A percentile compares a stretch with the other conserved stretches of the same genome.
Evolutionary conservation across 192 early-diverging fungal genomes (phyloP).

Genomic region (Gryganskiella cystojenkinii): DNA sequence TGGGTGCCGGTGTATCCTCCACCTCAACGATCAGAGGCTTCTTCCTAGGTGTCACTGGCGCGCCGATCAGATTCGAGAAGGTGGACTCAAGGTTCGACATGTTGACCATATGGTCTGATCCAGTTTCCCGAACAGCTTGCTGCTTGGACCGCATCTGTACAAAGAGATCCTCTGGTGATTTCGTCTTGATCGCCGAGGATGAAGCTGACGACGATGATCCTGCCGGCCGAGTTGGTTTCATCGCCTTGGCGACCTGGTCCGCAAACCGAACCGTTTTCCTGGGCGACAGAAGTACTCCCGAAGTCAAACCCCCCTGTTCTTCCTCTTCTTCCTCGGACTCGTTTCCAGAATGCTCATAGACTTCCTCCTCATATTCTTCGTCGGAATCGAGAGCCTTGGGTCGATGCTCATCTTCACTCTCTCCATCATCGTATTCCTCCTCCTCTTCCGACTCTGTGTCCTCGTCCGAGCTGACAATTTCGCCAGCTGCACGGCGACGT

Average conservation of each 20-base stretch:
- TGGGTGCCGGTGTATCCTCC: constrained; percentile 28
- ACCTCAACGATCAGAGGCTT: constrained; percentile 13
- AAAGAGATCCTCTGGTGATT: constrained; percentile 43
- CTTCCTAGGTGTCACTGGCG: constrained; percentile 1
- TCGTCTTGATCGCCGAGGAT: constrained; percentile 22
- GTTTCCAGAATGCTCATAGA: constrained; percentile 55
- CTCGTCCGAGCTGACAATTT: constrained; percentile 53
- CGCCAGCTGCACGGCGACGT: constrained; percentile 50
- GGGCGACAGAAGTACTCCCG: neutral
- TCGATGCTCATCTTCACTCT: constrained; percentile 52
- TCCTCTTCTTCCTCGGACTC: constrained; percentile 56
- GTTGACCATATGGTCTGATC: constrained; percentile 23
- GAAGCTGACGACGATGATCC: neutral
- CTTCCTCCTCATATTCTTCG: constrained; percentile 53
- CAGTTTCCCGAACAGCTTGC: constrained; percentile 15
- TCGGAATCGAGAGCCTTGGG: constrained; percentile 54
- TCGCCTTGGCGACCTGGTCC: constrained; percentile 30
- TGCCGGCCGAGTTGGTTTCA: constrained; percentile 3
- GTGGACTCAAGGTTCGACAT: constrained; percentile 39
- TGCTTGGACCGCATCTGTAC: constrained; percentile 37
- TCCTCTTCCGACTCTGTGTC: constrained; percentile 45
- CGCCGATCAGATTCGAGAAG: constrained; percentile 11
- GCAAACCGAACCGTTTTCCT: constrained; percentile 46
- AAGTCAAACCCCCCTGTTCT: neutral
- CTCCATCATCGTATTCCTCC: constrained; percentile 43